These are phyloP conservation scores for Penicillium vulpinum DNA, from an alignment of 2,329 filamentous ascomycete species.

Conservation along the genomic window DNA sequence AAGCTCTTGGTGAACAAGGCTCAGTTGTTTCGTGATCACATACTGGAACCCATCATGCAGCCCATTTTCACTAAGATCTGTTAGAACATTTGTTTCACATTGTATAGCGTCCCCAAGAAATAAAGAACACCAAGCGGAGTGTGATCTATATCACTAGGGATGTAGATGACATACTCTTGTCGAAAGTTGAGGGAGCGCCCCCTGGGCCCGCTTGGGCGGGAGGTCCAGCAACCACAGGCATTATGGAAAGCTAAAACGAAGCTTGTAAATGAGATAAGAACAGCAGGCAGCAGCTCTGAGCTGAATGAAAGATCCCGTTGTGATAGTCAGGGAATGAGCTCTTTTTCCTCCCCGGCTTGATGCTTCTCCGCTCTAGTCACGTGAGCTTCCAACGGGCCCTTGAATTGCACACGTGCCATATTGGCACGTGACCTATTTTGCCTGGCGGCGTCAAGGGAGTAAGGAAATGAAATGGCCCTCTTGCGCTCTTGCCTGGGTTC, in stretches of 20 bases:
- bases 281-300: background rate
- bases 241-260: conserved; percentile 31
- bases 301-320: background rate
- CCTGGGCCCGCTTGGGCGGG: conserved; percentile 49
- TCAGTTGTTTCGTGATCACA: conserved; percentile 43
- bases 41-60: conserved; percentile 97
- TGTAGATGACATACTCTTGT: conserved; percentile 61
- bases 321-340: conserved; percentile 7
- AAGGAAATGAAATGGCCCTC: conserved; percentile 21
- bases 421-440: conserved; percentile 18
- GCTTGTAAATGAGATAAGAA: background rate
- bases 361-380: conserved; percentile 23
- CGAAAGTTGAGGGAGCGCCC: conserved; percentile 61
- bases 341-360: conserved; percentile 20
- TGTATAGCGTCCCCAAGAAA: background rate
- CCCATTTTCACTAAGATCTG: conserved; percentile 83
- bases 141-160: conserved; percentile 12
- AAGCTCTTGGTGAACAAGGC: conserved; percentile 1
- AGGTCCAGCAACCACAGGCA: conserved; percentile 60
- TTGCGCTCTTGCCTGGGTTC: conserved; percentile 23
- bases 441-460: conserved; percentile 24
- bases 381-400: conserved; percentile 16
- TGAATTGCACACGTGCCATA: conserved; percentile 15
- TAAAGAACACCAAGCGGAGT: background rate
- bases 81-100: conserved; percentile 25